Conservation (phyloP, 2,329 filamentous ascomycete species). For the Phialophora chinensis region DNA sequence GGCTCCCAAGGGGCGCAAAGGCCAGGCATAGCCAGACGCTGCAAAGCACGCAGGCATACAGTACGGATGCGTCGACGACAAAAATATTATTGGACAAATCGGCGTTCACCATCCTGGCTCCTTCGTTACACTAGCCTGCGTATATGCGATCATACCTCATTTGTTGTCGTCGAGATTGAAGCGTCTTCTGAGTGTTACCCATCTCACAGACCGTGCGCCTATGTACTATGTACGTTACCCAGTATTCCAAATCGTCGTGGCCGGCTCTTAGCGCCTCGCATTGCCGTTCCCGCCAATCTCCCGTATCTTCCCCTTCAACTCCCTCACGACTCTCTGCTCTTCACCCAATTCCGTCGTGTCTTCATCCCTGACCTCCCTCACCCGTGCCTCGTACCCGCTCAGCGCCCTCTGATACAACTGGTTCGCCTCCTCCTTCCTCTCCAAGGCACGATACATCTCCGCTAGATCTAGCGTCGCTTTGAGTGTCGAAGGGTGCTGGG, state of each 20-base stretch:
- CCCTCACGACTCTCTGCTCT: background rate
- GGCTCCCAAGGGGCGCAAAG: background rate
- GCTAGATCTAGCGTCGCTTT: constrained; percentile 1
- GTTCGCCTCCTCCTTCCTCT: background rate
- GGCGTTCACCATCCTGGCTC: background rate
- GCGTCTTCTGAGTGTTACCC: background rate
- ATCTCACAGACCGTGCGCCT: background rate
- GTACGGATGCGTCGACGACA: background rate
- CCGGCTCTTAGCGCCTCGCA: background rate
- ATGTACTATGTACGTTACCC: background rate
- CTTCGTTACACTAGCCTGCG: background rate
- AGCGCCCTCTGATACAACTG: background rate
- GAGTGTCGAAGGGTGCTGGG: background rate
- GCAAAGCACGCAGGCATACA: background rate
- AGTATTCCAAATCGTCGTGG: background rate
- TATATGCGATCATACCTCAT: background rate
- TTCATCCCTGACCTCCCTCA: background rate
- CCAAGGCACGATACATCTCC: constrained; percentile 3
- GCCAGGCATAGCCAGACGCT: background rate
- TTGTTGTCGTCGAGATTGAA: background rate
- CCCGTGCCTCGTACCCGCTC: background rate
- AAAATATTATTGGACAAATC: background rate
- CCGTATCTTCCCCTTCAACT: constrained; percentile 4
- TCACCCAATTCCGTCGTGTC: background rate
- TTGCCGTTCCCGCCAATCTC: background rate